These are phyloP conservation scores for Carallia brachiata DNA, from an alignment of 345 rosid genomes.

Conservation along the genomic window DNA sequence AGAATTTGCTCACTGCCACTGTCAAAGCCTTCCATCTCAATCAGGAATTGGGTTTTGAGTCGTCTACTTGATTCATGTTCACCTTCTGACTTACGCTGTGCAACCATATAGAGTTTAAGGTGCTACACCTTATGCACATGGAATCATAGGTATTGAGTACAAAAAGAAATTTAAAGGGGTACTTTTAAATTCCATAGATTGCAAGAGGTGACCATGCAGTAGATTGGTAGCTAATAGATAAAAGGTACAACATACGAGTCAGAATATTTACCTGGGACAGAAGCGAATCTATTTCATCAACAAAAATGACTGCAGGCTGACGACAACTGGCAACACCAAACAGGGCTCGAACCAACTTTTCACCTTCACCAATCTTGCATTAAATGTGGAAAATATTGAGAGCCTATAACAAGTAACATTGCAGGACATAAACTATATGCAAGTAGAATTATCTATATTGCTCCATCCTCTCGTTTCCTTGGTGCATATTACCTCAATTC, in stretches of 20 bases:
- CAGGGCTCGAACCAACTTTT: constrained; percentile 96
- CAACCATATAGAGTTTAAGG: constrained; percentile 22
- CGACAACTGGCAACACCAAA: constrained; percentile 98
- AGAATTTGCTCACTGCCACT: constrained; percentile 85
- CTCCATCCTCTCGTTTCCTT: background rate
- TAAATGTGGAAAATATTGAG: background rate
- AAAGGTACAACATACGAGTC: background rate
- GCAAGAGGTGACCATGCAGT: background rate
- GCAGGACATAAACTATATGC: background rate
- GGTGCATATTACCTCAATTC: background rate
- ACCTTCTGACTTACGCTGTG: constrained; percentile 96
- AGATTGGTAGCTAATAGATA: background rate
- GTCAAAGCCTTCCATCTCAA: constrained; percentile 98
- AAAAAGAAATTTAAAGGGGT: background rate
- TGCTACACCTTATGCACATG: constrained; percentile 3
- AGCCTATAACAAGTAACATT: background rate
- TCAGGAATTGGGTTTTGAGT: constrained; percentile 89
- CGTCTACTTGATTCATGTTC: constrained; percentile 98
- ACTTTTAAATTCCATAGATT: background rate
- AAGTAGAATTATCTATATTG: background rate
- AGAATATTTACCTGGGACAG: constrained; percentile 75
- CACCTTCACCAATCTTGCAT: constrained; percentile 95
- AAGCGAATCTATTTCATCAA: constrained; percentile 95
- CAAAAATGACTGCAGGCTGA: constrained; percentile 98
- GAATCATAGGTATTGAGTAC: background rate